Percentiles rank a stretch among this genome's conserved stretches.
Conservation (phyloP, 805 yeast species). For the Alloascoidea africana region DNA sequence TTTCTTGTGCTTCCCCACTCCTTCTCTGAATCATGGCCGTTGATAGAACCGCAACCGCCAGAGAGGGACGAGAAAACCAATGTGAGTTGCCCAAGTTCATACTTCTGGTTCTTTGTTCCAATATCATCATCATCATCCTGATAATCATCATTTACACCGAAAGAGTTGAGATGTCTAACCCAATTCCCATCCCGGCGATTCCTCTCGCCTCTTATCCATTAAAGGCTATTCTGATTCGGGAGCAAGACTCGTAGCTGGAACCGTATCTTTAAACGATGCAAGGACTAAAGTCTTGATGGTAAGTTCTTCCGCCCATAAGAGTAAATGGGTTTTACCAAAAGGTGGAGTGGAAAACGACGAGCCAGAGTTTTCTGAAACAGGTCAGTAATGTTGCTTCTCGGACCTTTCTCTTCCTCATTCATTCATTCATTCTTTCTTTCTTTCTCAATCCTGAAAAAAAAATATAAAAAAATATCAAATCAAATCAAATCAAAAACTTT, state of each 20-base stretch:
- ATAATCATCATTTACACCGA: constrained; percentile 5
- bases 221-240: constrained; percentile 45
- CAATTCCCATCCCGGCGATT: neutral
- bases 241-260: constrained; percentile 87
- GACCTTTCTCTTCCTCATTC: too few relatives aligned
- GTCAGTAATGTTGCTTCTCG: too few relatives aligned
- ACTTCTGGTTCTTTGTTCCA: constrained; percentile 5
- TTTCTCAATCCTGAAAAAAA: too few relatives aligned
- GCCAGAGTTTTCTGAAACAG: constrained; percentile 18
- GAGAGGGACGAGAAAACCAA: constrained; percentile 22
- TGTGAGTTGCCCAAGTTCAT: constrained; percentile 10
- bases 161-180: constrained; percentile 6
- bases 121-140: constrained; percentile 7
- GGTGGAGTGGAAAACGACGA: constrained; percentile 91
- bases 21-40: too few relatives aligned
- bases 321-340: constrained; percentile 83
- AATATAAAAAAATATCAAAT: too few relatives aligned
- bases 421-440: too few relatives aligned
- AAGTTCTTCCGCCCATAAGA: constrained; percentile 51
- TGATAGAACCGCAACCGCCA: constrained; percentile 11
- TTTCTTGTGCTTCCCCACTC: too few relatives aligned
- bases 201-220: constrained; percentile 1
- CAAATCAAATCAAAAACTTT: too few relatives aligned
- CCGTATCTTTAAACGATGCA: constrained; percentile 50
- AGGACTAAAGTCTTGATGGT: constrained; percentile 60